These are phyloP conservation scores for Naganishia albida DNA, from an alignment of 1,284 basidiomycete genomes.

Conservation along the genomic window DNA sequence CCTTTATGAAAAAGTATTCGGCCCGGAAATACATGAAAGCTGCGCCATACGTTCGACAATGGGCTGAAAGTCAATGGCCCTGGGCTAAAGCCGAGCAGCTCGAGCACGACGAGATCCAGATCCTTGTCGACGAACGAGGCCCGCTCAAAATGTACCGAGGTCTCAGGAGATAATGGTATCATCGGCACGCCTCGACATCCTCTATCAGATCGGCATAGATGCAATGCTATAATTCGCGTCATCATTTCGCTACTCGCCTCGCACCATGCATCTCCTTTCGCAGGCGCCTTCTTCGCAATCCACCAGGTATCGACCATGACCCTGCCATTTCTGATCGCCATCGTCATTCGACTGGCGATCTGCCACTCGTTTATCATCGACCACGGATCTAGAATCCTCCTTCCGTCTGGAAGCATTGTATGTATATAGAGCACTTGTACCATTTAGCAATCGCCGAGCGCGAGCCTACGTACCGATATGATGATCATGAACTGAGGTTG, in stretches of 20 bases:
- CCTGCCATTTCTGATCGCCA: neutral
- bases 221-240: neutral
- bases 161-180: conserved; percentile 2
- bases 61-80: conserved; percentile 53
- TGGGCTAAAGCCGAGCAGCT: conserved; percentile 14
- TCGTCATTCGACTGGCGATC: neutral
- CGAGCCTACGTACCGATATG: conserved; percentile 13
- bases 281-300: neutral
- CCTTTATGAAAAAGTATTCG: conserved; percentile 64
- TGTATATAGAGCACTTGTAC: conserved; percentile 15
- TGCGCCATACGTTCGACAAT: conserved; percentile 56
- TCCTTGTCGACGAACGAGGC: conserved; percentile 22
- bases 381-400: neutral
- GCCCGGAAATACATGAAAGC: conserved; percentile 86
- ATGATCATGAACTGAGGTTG: conserved; percentile 11
- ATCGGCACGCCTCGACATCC: neutral
- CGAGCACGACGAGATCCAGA: conserved; percentile 13
- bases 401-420: conserved; percentile 19
- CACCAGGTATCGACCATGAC: neutral
- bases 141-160: conserved; percentile 29
- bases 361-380: too few species aligned
- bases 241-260: neutral
- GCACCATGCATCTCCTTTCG: neutral
- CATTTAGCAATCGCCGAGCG: neutral
- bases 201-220: neutral